Conservation (phyloP, 345 rosid genomes). For the Camelina neglecta region DNA sequence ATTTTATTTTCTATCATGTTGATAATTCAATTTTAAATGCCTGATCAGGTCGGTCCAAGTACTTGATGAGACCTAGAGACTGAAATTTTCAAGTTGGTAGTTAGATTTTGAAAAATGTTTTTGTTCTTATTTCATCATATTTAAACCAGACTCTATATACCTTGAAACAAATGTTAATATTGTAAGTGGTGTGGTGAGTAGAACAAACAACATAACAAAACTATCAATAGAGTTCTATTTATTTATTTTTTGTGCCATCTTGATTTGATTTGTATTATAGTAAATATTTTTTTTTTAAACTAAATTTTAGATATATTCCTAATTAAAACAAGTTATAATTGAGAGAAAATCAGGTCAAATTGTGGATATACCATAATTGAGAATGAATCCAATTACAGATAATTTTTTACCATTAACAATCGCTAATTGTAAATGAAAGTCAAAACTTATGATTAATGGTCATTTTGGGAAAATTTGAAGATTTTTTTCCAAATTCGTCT, state of each 20-base stretch:
- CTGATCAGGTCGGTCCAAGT: constrained; percentile 28
- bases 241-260: not conserved
- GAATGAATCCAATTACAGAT: constrained; percentile 6
- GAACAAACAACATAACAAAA: not conserved
- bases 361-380: constrained; percentile 5
- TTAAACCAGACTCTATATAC: not conserved
- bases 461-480: not conserved
- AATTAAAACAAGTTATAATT: not conserved
- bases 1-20: not conserved
- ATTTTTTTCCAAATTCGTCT: not conserved
- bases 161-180: not conserved
- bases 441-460: not conserved
- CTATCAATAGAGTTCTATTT: not conserved
- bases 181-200: not conserved
- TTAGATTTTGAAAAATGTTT: constrained; percentile 28
- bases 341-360: constrained; percentile 22
- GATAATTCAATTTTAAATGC: not conserved
- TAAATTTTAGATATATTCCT: constrained; percentile 1
- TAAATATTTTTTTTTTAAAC: not conserved
- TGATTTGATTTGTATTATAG: not conserved
- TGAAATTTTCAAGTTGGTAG: constrained; percentile 23
- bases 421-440: not conserved
- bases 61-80: constrained; percentile 27
- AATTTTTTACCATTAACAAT: not conserved
- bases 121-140: constrained; percentile 23